Base-by-base conservation (phyloP, 768 basidiomycete species). In the Mycena maculata region DNA sequence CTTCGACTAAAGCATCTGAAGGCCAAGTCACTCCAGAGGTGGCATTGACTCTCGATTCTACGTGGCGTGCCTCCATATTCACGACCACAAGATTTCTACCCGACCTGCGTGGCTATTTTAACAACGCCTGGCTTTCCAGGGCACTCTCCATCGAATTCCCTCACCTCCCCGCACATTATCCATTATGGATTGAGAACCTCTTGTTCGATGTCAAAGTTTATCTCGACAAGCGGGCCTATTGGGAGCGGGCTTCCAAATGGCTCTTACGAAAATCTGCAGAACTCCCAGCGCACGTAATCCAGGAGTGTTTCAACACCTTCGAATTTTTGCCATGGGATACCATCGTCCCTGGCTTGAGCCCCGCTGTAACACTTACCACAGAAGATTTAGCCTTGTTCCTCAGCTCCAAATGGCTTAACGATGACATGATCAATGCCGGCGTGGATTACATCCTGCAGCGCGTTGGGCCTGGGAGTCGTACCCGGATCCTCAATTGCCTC, bases 401-500 rank as follows among this genome's bases (percentile, higher is more conserved):
- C 41, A 38, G 61, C 31, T 11, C 22, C 4, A 23, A 36, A 9
- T 63, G 61, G 61, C 52, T 63, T 3, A 55, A 63, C n/a, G 61
- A 63, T 25, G 61, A 63, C 20, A 63, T 63, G 61, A 53, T 63
- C 41, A 63, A 63, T n/a, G 31, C 61, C 3, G 61, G 61, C 11
- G 12, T 15, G 1, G 52, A 63, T 48, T 60, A 52, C 28, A 60
- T 60, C 4, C 23, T 60, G 39, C 60, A 20, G 20, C 60, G 60
- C 2, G 10, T 42, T 8, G 28, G 10, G 20, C 48, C 48, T 9
- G 52, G 44, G 15, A 63, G 61, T 18, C 52, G 52, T 0, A 11
- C 42, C 20, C 61, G 61, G 1, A 63, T 63, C 31, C 42, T 54
- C 16, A 63, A 63, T 16, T 63, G 61, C n/a, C n/a, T n/a, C n/a